Evolutionary conservation across 352 stramenopile species (phyloP), one percentile per base, ranked within the genome.

Genomic region (Globisporangium viniferum): DNA sequence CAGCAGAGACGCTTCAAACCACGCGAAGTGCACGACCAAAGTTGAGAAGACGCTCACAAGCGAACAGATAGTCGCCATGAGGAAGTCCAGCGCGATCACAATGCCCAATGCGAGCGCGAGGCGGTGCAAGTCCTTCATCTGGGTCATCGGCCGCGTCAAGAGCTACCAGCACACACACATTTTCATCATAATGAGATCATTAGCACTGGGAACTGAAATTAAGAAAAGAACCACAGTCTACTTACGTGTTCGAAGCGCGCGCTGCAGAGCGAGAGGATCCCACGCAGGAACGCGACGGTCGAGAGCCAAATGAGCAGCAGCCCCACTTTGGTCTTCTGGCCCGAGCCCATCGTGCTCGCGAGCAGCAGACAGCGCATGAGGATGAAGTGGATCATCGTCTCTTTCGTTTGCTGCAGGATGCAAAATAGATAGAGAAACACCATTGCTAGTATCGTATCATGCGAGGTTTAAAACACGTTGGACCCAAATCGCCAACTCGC

Each of bases 321-420:
- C 1, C 69, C 82, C 3, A 90, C 54, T 41, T 82, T 76, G 4
- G 74, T 67, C 27, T 81, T 73, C 54, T 77, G 66, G 6, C 66
- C 53, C 1, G 74, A 73, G 53, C 84, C 77, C 73, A 93, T 82
- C 31, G 85, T 93, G 64, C 79, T 90, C 8, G 86, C 81, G 2
- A 93, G 81, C 68, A 93, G 68, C 27, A 91, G 75, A 33, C 79
- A 90, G 35, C 85, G 85, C 75, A 93, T 86, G 62, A 93, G 66
- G 22, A 90, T 68, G 49, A 91, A 93, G 53, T 89, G 83, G 59
- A 93, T 80, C 64, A 93, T 82, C 22, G 81, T 91, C 62, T 93
- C 85, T 53, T 93, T 93, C 27, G 85, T 91, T 79, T 90, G 85
- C 74, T 93, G 29, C 29, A 31, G 29, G 29, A 31, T 31, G 29